These are phyloP conservation scores for Pyrenopolyporus hunteri DNA, from an alignment of 495 filamentous ascomycete genomes.

Conservation along the genomic window DNA sequence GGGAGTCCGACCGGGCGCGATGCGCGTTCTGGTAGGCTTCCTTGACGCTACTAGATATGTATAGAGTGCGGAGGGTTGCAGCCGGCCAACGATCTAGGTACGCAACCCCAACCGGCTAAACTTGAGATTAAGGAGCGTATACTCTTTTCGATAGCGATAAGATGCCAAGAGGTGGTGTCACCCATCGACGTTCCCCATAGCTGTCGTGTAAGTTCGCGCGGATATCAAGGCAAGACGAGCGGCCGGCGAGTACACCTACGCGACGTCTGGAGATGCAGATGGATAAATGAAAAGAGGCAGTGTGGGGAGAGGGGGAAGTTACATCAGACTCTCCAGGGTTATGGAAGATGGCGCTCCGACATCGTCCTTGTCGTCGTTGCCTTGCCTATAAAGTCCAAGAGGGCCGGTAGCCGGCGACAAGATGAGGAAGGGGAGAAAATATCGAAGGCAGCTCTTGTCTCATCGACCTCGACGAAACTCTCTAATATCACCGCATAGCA, in stretches of 20 bases:
- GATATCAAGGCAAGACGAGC: slow-evolving; percentile 8
- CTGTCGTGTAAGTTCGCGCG: slow-evolving; percentile 30
- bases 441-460: slow-evolving; percentile 4
- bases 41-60: slow-evolving; percentile 22
- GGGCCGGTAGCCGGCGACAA: slow-evolving; percentile 4
- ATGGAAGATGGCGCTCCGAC: slow-evolving; percentile 38
- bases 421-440: neutral
- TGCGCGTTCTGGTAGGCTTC: slow-evolving; percentile 20
- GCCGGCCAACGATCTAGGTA: slow-evolving; percentile 32
- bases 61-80: slow-evolving; percentile 37
- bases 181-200: slow-evolving; percentile 6
- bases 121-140: slow-evolving; percentile 30
- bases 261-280: slow-evolving; percentile 30
- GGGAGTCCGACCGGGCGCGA: slow-evolving; percentile 25
- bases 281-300: slow-evolving; percentile 35
- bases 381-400: slow-evolving; percentile 30
- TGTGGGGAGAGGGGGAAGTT: slow-evolving; percentile 38
- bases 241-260: slow-evolving; percentile 4
- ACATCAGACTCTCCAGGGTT: slow-evolving; percentile 27
- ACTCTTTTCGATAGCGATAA: slow-evolving; percentile 38
- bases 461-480: slow-evolving; percentile 9
- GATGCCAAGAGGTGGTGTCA: slow-evolving; percentile 39
- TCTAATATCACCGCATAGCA: slow-evolving; percentile 6
- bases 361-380: slow-evolving; percentile 21
- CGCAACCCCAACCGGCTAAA: slow-evolving; percentile 29